Evolutionary conservation across 805 yeast species (phyloP), one percentile per base, ranked within the genome.

Genomic region (Barnettozyma botsteinii): DNA sequence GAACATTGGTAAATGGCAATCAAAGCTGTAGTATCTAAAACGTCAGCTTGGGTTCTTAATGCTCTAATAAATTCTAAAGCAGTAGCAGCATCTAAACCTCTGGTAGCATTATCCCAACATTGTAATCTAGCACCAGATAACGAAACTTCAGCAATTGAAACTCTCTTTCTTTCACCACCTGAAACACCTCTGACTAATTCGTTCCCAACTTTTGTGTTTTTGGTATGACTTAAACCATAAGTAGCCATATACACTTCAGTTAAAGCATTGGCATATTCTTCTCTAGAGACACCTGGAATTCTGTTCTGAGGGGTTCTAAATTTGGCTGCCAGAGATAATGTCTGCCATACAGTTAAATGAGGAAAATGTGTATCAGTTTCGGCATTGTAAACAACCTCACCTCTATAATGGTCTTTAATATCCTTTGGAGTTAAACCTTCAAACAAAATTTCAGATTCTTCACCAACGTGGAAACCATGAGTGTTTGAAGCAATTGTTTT

Each of bases 1-100:
- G 81, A 74, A 43, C 83, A 81, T 60, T 79, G 85, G 57, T 77
- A 77, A 36, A 82, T 77, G 23, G 91, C 84, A 36, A 82, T 79
- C 32, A 79, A 67, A 1, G 85, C 78, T 5, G 82, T 67, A 12
- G 67, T 62, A 11, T 67, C 63, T 23, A 65, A 52, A 20, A 76
- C 56, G 32, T 68, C 63, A 7, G 78, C 73, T n/a, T 69, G 61
- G 6, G 74, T 65, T 48, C 69, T 71, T 43, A 73, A 59, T 24
- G 78, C 76, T 48, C 69, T 60, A 31, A 72, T 67, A 40, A 73
- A 73, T 48, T 73, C 77, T 47, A 71, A 60, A 15, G 79, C 79
- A 31, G 79, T 73, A 18, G 79, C 78, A 12, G 81, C 64, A 61
- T 75, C 81, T 53, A 75, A 66, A 46, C 81, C 81, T 65, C 79